Percentiles rank a stretch among this genome's conserved stretches.
phyloP scores from a whole-genome alignment of 805 yeast genomes.

The Candida krabiensis region DNA sequence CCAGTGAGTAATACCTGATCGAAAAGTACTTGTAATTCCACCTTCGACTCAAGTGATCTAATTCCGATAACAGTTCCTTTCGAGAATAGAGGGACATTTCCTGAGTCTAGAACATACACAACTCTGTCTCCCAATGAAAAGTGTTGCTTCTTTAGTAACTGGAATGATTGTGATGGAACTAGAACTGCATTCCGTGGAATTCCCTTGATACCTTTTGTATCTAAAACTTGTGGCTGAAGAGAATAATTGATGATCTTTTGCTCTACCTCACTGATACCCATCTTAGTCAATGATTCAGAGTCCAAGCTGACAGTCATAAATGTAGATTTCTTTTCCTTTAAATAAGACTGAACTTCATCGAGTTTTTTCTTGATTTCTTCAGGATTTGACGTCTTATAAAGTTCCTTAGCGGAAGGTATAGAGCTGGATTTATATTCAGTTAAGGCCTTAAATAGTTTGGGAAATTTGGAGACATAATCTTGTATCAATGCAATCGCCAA shows the following conservation, averaged over 20 bases:
- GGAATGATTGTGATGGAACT: constrained; percentile 70
- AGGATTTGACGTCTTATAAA: constrained; percentile 39
- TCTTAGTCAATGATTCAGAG: constrained; percentile 72
- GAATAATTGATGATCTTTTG: constrained; percentile 48
- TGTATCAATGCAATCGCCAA: constrained; percentile 66
- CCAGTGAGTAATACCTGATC: constrained; percentile 85
- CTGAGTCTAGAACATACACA: constrained; percentile 77
- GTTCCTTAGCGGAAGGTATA: constrained; percentile 39
- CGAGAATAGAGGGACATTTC: constrained; percentile 83
- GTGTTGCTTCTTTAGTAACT: constrained; percentile 68
- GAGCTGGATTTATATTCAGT: constrained; percentile 22
- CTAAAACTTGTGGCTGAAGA: constrained; percentile 43
- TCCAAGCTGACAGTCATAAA: constrained; percentile 70
- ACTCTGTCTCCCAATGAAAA: constrained; percentile 91
- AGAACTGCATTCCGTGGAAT: constrained; percentile 85
- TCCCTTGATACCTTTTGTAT: constrained; percentile 63
- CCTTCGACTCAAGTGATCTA: constrained; percentile 55
- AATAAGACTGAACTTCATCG: constrained; percentile 38
- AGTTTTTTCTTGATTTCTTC: constrained; percentile 44
- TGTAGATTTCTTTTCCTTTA: constrained; percentile 46
- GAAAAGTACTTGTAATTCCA: constrained; percentile 74
- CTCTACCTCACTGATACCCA: constrained; percentile 69
- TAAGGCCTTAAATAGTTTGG: constrained; percentile 49
- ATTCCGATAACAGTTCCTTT: constrained; percentile 87
- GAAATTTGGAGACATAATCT: constrained; percentile 62